Evolutionary conservation across 768 basidiomycete genomes (phyloP).

Genomic region (Boletus reticulatus): DNA sequence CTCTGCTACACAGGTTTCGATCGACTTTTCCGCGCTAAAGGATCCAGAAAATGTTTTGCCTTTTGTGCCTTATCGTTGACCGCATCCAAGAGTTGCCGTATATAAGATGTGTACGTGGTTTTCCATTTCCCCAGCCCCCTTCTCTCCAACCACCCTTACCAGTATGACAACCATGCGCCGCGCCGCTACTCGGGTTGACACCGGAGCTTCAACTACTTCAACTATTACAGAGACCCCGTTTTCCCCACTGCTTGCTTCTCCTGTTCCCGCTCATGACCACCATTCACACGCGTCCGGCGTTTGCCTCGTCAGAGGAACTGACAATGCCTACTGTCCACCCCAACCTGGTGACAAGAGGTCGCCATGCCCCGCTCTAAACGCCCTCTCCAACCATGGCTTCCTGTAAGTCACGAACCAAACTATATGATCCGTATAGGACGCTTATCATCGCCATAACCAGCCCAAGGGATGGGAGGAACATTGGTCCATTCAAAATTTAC

Average conservation of each 20-base stretch:
- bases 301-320: slow-evolving; percentile 42
- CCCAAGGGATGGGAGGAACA: slow-evolving; percentile 48
- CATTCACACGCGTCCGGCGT: slow-evolving; percentile 17
- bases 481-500: slow-evolving; percentile 39
- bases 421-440: background rate
- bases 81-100: background rate
- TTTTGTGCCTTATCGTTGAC: background rate
- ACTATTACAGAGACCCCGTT: background rate
- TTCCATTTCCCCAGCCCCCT: background rate
- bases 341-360: slow-evolving; percentile 53
- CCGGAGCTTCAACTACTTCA: background rate
- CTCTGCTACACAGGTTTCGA: background rate
- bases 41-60: background rate
- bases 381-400: slow-evolving; percentile 74
- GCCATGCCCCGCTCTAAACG: slow-evolving; percentile 71
- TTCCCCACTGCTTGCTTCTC: slow-evolving; percentile 6
- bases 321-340: slow-evolving; percentile 42
- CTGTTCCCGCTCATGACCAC: slow-evolving; percentile 18
- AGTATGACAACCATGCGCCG: slow-evolving; percentile 5
- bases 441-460: slow-evolving; percentile 27
- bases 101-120: background rate
- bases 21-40: background rate
- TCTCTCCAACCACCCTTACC: background rate
- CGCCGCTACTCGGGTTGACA: background rate
- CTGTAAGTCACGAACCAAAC: slow-evolving; percentile 45